Conservation (phyloP, 305 asterid species). For the Striga hermonthica region DNA sequence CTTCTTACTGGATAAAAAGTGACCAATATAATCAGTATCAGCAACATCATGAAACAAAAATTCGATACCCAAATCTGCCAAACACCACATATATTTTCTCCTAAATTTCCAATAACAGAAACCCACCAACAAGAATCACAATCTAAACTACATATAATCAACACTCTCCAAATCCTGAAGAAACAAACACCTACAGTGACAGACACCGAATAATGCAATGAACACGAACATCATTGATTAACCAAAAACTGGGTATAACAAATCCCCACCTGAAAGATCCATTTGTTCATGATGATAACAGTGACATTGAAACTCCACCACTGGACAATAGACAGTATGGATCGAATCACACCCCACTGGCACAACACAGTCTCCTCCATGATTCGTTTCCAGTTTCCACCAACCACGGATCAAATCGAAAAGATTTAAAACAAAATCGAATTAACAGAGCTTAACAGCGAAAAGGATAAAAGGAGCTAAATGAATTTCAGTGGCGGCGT, state of each 20-base stretch:
- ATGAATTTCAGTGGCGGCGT: constrained; percentile 28
- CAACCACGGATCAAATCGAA: constrained; percentile 34
- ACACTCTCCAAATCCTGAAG: not conserved
- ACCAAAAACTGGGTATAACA: not conserved
- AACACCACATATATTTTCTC: not conserved
- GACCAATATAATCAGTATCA: not conserved
- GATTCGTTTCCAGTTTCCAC: not conserved
- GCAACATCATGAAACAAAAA: not conserved
- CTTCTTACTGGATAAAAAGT: not conserved
- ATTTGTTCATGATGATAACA: constrained; percentile 85
- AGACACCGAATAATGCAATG: not conserved
- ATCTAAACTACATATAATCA: no score
- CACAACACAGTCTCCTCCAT: constrained; percentile 63
- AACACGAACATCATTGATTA: not conserved
- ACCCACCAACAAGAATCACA: not conserved
- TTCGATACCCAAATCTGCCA: no score
- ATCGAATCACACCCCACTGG: constrained; percentile 74
- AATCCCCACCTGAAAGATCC: constrained; percentile 83
- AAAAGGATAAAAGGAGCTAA: not conserved
- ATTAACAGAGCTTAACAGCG: not conserved
- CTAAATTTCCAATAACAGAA: not conserved
- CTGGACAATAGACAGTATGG: constrained; percentile 66
- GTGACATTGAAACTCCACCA: constrained; percentile 96
- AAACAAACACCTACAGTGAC: not conserved
- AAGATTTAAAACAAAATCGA: constrained; percentile 21